Percentiles rank a stretch among this genome's conserved stretches.
These are phyloP conservation scores for Smallanthus sonchifolius DNA, from an alignment of 129 eudicot genomes.

Conservation along the genomic window DNA sequence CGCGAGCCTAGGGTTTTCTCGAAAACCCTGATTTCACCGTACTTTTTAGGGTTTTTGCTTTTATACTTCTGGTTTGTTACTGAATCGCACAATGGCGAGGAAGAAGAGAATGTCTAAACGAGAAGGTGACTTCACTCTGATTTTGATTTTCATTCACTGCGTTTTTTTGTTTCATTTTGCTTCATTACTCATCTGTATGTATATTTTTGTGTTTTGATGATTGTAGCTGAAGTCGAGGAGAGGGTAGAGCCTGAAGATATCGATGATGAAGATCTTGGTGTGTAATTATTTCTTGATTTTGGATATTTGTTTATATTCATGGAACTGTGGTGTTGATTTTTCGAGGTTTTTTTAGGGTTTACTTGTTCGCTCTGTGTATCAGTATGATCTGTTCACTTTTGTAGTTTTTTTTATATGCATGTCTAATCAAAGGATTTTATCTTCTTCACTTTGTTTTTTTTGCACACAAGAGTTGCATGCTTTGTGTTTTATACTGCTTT, in stretches of 20 bases:
- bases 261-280: slow-evolving; percentile 44
- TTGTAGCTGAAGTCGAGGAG: slow-evolving; percentile 25
- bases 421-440: not conserved
- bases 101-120: slow-evolving; percentile 27
- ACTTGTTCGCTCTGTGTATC: not conserved
- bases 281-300: not conserved
- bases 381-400: not conserved
- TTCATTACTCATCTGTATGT: not conserved
- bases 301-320: not conserved
- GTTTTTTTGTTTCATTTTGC: not conserved
- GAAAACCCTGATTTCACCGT: slow-evolving; percentile 3
- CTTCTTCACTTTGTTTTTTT: not conserved
- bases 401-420: not conserved
- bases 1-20: slow-evolving; percentile 18
- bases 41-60: slow-evolving; percentile 15
- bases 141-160: not conserved
- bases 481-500: slow-evolving; percentile 13
- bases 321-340: not conserved
- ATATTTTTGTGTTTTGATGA: slow-evolving; percentile 1
- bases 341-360: not conserved
- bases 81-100: slow-evolving; percentile 26
- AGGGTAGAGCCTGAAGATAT: slow-evolving; percentile 34
- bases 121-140: slow-evolving; percentile 22
- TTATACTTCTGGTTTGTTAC: not conserved
- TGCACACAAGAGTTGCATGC: not conserved